Evolutionary conservation across 805 yeast species (phyloP).

Genomic region (Candida nitratophila): DNA sequence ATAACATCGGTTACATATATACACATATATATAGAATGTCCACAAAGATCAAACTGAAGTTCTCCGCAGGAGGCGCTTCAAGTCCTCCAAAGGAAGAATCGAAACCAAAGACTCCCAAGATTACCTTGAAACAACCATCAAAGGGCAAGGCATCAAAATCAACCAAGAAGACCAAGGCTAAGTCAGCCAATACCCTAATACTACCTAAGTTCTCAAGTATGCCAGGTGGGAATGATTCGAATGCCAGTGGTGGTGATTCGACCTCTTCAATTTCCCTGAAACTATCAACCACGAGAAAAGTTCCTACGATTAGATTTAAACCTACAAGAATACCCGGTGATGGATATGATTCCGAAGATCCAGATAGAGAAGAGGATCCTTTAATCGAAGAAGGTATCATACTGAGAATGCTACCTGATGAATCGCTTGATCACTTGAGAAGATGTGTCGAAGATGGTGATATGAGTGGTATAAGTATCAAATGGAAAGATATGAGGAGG

Average conservation of each 20-base stretch:
- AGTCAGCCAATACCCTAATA: slow-evolving; percentile 2
- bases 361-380: slow-evolving; percentile 94
- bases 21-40: not conserved
- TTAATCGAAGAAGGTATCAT: slow-evolving; percentile 80
- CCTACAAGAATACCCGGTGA: slow-evolving; percentile 79
- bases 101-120: slow-evolving; percentile 20
- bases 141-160: slow-evolving; percentile 2
- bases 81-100: slow-evolving; percentile 8
- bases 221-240: not conserved
- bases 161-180: not conserved
- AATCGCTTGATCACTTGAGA: slow-evolving; percentile 66
- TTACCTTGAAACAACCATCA: slow-evolving; percentile 19
- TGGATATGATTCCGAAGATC: slow-evolving; percentile 95
- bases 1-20: too few species aligned
- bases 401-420: slow-evolving; percentile 61
- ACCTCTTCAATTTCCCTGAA: slow-evolving; percentile 8
- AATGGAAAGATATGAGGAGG: slow-evolving; percentile 76
- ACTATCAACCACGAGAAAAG: slow-evolving; percentile 32
- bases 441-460: slow-evolving; percentile 74
- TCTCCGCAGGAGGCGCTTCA: not conserved
- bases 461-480: slow-evolving; percentile 60
- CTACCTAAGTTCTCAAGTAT: not conserved
- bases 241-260: not conserved
- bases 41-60: slow-evolving; percentile 1
- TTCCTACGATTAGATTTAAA: slow-evolving; percentile 45